Percentiles rank a stretch among this genome's conserved stretches.
Evolutionary conservation across 768 basidiomycete genomes (phyloP).

Genomic region (Lentinula guzmanii): DNA sequence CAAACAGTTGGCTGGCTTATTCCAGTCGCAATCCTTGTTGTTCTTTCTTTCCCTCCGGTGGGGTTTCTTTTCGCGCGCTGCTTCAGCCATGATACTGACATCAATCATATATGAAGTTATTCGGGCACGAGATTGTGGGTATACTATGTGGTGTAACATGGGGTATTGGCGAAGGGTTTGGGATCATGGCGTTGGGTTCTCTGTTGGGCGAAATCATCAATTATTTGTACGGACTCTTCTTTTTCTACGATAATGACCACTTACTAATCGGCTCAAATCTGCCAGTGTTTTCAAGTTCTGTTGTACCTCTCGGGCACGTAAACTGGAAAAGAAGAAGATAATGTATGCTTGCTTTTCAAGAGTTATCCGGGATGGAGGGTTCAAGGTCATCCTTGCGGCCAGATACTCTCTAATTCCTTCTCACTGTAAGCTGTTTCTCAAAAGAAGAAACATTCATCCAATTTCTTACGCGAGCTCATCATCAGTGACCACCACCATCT

Average conservation of each 20-base stretch:
- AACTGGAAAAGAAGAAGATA: conserved; percentile 30
- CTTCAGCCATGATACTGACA: conserved; percentile 55
- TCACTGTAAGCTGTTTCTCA: conserved; percentile 8
- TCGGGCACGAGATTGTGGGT: conserved; percentile 43
- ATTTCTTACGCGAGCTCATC: conserved; percentile 1
- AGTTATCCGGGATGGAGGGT: conserved; percentile 62
- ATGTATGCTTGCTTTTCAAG: conserved; percentile 29
- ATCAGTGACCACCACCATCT: conserved; percentile 21
- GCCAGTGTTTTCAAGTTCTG: conserved; percentile 52
- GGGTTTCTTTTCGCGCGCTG: not conserved
- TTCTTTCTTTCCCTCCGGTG: conserved; percentile 40
- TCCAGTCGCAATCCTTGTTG: conserved; percentile 51
- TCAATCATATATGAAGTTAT: conserved; percentile 37
- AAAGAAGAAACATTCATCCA: no score
- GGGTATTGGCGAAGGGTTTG: conserved; percentile 51
- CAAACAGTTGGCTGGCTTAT: conserved; percentile 40
- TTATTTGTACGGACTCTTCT: conserved; percentile 39
- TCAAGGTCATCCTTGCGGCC: conserved; percentile 48
- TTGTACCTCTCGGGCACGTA: conserved; percentile 46
- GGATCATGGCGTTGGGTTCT: conserved; percentile 53
- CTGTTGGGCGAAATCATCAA: conserved; percentile 61
- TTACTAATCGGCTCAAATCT: not conserved
- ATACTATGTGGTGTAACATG: conserved; percentile 38
- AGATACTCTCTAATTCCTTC: conserved; percentile 35
- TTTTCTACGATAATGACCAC: not conserved